phyloP scores from a whole-genome alignment of 106 monocot genomes.

The Ottelia alismoides region DNA sequence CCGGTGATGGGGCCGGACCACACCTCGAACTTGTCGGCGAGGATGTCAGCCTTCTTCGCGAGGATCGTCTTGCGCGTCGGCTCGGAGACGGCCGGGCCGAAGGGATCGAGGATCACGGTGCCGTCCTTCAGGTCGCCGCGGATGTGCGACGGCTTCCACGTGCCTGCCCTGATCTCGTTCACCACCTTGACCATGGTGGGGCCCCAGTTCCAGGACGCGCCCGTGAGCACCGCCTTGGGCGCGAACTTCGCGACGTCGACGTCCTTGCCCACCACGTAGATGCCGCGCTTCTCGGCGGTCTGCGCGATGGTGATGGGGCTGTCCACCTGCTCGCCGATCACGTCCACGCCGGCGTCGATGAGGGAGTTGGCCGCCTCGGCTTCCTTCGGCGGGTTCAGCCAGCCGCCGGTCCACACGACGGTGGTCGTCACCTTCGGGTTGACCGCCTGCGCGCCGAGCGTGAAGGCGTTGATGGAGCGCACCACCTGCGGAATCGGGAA shows the following conservation, averaged over 20 bases:
- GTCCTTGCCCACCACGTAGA: neutral
- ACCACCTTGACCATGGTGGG: neutral
- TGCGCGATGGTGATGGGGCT: neutral
- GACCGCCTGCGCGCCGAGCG: neutral
- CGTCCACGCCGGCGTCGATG: neutral
- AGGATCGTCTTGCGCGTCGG: too few relatives aligned
- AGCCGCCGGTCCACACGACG: neutral
- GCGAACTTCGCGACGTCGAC: neutral
- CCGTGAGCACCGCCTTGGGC: neutral
- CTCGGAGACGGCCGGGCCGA: too few relatives aligned
- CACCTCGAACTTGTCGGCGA: too few relatives aligned
- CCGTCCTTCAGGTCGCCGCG: neutral
- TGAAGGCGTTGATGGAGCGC: neutral
- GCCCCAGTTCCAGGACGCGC: neutral
- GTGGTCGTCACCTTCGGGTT: neutral
- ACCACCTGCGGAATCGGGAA: neutral
- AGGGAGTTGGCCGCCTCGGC: neutral
- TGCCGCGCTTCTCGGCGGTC: neutral
- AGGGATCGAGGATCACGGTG: neutral
- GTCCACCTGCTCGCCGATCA: neutral
- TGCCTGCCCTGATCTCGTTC: neutral
- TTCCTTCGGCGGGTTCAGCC: neutral
- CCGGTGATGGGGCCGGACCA: too few relatives aligned
- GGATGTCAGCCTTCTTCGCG: too few relatives aligned
- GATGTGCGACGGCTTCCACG: neutral